Percentiles rank a stretch among this genome's conserved stretches.
phyloP scores from a whole-genome alignment of 768 basidiomycete genomes.

The Tulasnella sp. region DNA sequence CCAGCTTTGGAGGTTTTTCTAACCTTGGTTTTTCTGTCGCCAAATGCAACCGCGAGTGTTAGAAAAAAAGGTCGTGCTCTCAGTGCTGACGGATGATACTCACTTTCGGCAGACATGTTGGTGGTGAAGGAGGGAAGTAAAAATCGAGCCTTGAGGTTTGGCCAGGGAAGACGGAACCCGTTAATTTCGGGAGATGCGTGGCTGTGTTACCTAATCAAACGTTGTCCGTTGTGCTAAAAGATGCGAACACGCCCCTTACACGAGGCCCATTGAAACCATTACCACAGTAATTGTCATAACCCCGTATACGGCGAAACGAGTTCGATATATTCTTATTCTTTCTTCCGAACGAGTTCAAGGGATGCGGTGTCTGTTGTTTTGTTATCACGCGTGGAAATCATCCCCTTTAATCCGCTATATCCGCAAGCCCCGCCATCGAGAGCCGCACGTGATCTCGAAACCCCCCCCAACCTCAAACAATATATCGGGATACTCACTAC shows the following conservation, averaged over 20 bases:
- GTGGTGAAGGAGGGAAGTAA: not conserved
- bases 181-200: not conserved
- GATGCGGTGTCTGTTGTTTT: not conserved
- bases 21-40: not conserved
- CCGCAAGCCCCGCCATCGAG: too few relatives aligned
- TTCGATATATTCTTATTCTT: not conserved
- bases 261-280: not conserved
- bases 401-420: too few relatives aligned
- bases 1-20: not conserved
- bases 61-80: not conserved
- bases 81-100: not conserved
- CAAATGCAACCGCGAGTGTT: not conserved
- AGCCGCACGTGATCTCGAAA: too few relatives aligned
- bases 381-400: too few relatives aligned
- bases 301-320: not conserved
- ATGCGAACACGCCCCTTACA: not conserved
- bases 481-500: too few relatives aligned
- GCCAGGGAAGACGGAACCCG: not conserved
- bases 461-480: too few relatives aligned
- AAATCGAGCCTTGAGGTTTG: slow-evolving; percentile 10
- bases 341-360: not conserved
- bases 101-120: not conserved
- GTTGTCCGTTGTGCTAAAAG: slow-evolving; percentile 10
- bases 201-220: slow-evolving; percentile 1
- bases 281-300: not conserved